phyloP scores from a whole-genome alignment of 2,329 filamentous ascomycete genomes.

The Penicillium sp. region DNA sequence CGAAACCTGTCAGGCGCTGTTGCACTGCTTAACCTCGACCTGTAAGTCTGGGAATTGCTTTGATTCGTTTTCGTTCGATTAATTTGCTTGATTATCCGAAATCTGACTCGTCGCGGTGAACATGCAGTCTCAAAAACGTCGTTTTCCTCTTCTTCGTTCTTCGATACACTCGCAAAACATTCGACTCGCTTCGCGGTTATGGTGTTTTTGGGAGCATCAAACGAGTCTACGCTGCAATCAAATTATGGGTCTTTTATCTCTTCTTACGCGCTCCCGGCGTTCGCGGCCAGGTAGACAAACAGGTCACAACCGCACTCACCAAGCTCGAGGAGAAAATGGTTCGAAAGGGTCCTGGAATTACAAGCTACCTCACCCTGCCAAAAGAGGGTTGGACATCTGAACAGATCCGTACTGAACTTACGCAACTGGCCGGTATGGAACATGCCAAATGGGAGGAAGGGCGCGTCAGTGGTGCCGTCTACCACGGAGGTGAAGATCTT shows the following conservation, averaged over 20 bases:
- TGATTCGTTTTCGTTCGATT: background rate
- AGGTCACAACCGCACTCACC: slow-evolving; percentile 72
- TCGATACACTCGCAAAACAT: slow-evolving; percentile 73
- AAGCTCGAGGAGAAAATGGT: slow-evolving; percentile 84
- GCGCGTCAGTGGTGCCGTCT: slow-evolving; percentile 88
- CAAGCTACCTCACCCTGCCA: slow-evolving; percentile 71
- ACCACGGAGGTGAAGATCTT: slow-evolving; percentile 83
- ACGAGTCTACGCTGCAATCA: slow-evolving; percentile 68
- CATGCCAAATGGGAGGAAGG: slow-evolving; percentile 98
- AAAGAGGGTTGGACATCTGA: slow-evolving; percentile 80
- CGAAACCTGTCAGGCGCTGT: slow-evolving; percentile 29
- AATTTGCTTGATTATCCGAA: slow-evolving; percentile 6
- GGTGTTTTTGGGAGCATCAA: slow-evolving; percentile 74
- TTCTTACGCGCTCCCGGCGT: slow-evolving; percentile 86
- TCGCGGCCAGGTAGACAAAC: slow-evolving; percentile 75
- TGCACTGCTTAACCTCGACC: slow-evolving; percentile 37
- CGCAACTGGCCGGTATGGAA: slow-evolving; percentile 75
- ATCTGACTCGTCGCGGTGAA: background rate
- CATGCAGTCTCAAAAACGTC: slow-evolving; percentile 70
- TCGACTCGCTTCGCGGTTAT: slow-evolving; percentile 83
- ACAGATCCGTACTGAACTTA: slow-evolving; percentile 73
- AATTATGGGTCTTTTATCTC: slow-evolving; percentile 73
- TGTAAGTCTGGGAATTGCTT: slow-evolving; percentile 30
- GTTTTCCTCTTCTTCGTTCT: slow-evolving; percentile 85
- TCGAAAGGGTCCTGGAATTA: slow-evolving; percentile 64